These are phyloP conservation scores for Anthoceros angustus DNA, from an alignment of 225 moss, liverwort and hornwort genomes.

Conservation along the genomic window DNA sequence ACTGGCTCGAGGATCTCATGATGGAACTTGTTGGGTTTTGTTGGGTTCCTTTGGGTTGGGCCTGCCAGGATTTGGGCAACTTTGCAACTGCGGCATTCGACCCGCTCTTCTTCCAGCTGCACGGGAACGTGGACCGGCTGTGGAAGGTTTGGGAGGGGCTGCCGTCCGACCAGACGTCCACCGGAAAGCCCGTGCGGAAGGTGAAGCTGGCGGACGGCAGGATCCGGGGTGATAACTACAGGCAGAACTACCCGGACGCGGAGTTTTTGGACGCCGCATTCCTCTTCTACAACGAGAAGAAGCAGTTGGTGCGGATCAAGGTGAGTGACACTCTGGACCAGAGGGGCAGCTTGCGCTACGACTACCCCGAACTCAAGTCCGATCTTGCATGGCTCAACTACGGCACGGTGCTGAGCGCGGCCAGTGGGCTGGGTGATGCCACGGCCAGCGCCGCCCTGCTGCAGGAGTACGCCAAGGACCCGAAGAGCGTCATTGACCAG, in stretches of 20 bases:
- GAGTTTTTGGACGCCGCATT: background rate
- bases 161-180: background rate
- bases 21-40: no score
- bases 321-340: background rate
- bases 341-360: no score
- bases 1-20: no score
- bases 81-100: background rate
- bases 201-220: background rate
- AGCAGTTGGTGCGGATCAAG: background rate
- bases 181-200: no score
- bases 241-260: background rate
- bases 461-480: no score
- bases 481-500: no score
- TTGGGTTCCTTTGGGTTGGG: no score
- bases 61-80: background rate
- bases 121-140: background rate
- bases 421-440: no score
- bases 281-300: background rate
- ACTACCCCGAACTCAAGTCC: no score
- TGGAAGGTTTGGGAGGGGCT: background rate
- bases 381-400: no score
- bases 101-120: background rate
- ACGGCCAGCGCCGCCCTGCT: no score
- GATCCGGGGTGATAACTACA: background rate
- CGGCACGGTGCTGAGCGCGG: no score